These are phyloP conservation scores for Lipomyces yamanashiensis DNA, from an alignment of 805 yeast species.

Conservation along the genomic window DNA sequence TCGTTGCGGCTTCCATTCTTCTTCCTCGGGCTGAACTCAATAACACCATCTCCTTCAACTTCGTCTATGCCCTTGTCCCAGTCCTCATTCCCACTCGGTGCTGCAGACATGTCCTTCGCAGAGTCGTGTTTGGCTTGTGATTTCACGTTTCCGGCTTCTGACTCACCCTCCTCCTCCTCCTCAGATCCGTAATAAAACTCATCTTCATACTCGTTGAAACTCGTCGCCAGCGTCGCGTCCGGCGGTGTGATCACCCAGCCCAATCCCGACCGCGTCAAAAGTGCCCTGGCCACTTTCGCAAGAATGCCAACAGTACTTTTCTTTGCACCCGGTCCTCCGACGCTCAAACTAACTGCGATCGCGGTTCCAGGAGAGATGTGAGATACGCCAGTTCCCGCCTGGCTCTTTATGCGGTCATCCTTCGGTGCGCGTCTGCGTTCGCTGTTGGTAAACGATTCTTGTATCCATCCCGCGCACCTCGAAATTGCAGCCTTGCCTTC, in stretches of 20 bases:
- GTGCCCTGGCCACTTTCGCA: conserved; percentile 1
- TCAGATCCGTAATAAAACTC: conserved; percentile 17
- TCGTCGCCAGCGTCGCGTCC: not conserved
- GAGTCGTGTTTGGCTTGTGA: not conserved
- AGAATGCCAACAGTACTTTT: not conserved
- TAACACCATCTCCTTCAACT: conserved; percentile 6
- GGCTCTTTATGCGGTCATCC: not conserved
- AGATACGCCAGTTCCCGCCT: not conserved
- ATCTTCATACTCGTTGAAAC: conserved; percentile 23
- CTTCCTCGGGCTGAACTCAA: conserved; percentile 12
- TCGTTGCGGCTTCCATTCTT: not conserved
- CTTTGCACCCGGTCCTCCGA: not conserved
- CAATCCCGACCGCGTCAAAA: conserved; percentile 20
- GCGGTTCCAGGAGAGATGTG: too few species aligned
- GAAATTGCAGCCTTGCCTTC: conserved; percentile 39
- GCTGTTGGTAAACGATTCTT: conserved; percentile 25
- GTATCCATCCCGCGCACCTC: conserved; percentile 41
- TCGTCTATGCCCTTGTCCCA: conserved; percentile 1
- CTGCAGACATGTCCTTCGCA: not conserved
- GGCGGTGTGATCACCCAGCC: conserved; percentile 21
- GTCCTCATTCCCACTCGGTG: not conserved
- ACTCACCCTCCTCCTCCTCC: conserved; percentile 19
- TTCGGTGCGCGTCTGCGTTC: conserved; percentile 2
- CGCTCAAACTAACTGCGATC: too few species aligned
- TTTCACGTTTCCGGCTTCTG: not conserved